phyloP scores from a whole-genome alignment of 305 asterid genomes.

The Fraxinus floribunda region DNA sequence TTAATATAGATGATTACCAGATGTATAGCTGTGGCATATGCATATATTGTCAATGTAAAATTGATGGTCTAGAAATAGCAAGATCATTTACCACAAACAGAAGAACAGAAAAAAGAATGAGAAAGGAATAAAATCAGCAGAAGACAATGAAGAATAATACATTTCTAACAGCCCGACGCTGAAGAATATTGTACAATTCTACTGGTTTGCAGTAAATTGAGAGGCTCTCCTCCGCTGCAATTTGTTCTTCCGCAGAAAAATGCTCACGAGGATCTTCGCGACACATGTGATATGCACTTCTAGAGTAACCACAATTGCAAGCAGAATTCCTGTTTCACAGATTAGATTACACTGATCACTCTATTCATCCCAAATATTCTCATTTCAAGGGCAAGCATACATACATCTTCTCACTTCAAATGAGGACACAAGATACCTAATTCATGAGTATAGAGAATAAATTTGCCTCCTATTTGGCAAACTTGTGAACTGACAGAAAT shows the following conservation, averaged over 20 bases:
- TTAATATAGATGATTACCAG: background rate
- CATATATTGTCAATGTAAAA: slow-evolving; percentile 5
- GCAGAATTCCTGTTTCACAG: slow-evolving; percentile 61
- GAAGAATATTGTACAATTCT: slow-evolving; percentile 89
- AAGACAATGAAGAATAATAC: slow-evolving; percentile 35
- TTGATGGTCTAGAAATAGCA: background rate
- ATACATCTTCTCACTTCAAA: background rate
- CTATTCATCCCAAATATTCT: slow-evolving; percentile 16
- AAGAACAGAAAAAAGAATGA: slow-evolving; percentile 11
- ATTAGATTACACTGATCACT: slow-evolving; percentile 30
- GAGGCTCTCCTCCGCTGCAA: slow-evolving; percentile 94
- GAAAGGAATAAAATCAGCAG: background rate
- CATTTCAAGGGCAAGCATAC: slow-evolving; percentile 4
- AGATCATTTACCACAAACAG: slow-evolving; percentile 15
- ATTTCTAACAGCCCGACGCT: slow-evolving; percentile 81
- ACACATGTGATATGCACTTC: slow-evolving; percentile 84
- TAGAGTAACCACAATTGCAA: slow-evolving; percentile 85
- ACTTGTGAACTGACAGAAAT: slow-evolving; percentile 13
- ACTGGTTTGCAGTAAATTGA: slow-evolving; percentile 95
- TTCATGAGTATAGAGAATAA: slow-evolving; percentile 20
- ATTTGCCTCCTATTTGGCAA: slow-evolving; percentile 22
- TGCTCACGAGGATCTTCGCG: slow-evolving; percentile 77
- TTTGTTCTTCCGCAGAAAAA: slow-evolving; percentile 86
- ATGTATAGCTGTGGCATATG: slow-evolving; percentile 1
- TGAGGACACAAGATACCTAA: slow-evolving; percentile 3